Evolutionary conservation across 2,329 filamentous ascomycete species (phyloP), one percentile per base, ranked within the genome.

Genomic region (Aspergillus sp.): DNA sequence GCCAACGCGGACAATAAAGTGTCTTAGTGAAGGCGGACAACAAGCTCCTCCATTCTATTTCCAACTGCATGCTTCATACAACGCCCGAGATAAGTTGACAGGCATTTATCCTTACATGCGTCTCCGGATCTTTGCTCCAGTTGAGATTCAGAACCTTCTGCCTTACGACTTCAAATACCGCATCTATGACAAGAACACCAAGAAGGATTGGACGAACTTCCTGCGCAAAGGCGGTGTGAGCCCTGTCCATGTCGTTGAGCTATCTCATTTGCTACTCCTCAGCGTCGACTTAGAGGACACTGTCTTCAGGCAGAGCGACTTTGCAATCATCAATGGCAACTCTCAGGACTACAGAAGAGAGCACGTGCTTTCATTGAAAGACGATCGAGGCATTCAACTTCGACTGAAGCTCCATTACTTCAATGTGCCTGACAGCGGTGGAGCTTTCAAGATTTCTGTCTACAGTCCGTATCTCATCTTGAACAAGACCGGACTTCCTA

Each of bases 101-200:
- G 88, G 84, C 84, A 85, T 89, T 63, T 99, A 99, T 72, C 95
- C 95, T 0, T 95, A 95, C 75, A 98, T 99, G 95, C 89, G 88
- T 61, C 84, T 99, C 65, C 91, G 93, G 67, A 85, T 99, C 2
- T 96, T 92, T 23, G 94, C 95, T 0, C 95, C 96, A 0, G 87
- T 99, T 13, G 94, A 97, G 53, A 84, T 99, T 4, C 94, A 99
- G 75, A 99, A 99, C 67, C 80, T 99, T 47, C 80, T 99, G 39
- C 95, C 95, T 0, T 98, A 95, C 72, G 95, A 99, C 77, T 99
- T 99, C 86, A 98, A 99, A 77, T 99, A 99, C 76, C 88, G 94
- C 58, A 98, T 99, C 58, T 99, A 98, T 72, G 95, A 99, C 80
- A 97, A 96, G 80, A 96, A 97, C 75, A 97, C 93, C 0, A 96